phyloP scores from a whole-genome alignment of 345 rosid genomes.

The Populus ilicifolia region DNA sequence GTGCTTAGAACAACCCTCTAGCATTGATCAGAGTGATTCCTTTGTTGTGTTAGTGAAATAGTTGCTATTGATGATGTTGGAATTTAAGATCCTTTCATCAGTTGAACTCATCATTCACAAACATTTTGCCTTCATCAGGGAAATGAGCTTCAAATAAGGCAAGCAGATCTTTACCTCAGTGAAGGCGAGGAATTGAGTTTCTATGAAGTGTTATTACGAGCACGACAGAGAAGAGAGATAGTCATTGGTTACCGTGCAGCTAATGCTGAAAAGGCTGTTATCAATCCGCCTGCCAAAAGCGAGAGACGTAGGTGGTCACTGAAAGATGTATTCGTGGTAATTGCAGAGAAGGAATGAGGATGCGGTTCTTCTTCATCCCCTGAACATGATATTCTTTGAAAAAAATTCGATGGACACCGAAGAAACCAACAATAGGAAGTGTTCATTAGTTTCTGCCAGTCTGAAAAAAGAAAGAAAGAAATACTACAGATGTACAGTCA shows the following conservation, averaged over 20 bases:
- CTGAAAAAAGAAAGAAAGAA: background rate
- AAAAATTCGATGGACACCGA: too few relatives aligned
- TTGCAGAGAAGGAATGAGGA: conserved; percentile 52
- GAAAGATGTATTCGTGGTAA: conserved; percentile 55
- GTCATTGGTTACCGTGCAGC: conserved; percentile 55
- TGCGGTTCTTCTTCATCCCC: background rate
- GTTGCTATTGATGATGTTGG: background rate
- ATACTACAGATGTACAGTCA: background rate
- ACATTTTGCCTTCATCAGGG: conserved; percentile 36
- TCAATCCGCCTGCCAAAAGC: conserved; percentile 50
- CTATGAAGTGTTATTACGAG: conserved; percentile 54
- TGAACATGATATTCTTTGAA: background rate
- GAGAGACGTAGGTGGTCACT: conserved; percentile 50
- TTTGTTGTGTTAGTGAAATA: background rate
- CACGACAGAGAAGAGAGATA: conserved; percentile 56
- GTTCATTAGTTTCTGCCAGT: background rate
- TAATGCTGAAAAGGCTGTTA: conserved; percentile 55
- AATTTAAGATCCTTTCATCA: background rate
- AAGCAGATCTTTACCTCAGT: conserved; percentile 50
- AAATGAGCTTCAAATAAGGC: conserved; percentile 64
- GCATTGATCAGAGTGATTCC: background rate
- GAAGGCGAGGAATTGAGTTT: conserved; percentile 66
- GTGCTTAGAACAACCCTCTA: background rate
- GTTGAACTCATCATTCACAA: background rate
- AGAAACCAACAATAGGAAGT: background rate